Evolutionary conservation across 116 monocot species (phyloP), one percentile per base, ranked within the genome.

Genomic region (Cymodocea nodosa): DNA sequence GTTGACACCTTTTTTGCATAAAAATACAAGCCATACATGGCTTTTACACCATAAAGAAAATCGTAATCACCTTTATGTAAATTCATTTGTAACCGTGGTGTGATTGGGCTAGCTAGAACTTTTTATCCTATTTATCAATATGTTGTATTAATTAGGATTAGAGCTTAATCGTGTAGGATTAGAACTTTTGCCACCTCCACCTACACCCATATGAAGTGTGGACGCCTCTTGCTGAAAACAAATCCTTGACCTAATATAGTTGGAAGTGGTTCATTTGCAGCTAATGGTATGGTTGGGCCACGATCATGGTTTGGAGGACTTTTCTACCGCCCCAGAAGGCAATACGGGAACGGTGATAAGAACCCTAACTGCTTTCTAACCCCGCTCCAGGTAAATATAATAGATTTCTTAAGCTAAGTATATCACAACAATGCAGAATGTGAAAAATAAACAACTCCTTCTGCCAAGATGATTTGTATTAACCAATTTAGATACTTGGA

Each of bases 261-360:
- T 3, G 30, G 30, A 23, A 50, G 22, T 66, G 35, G 34, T 56
- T 68, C 30, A 30, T 30, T 20, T 70, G 53, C 78, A 82, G 75
- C 65, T 76, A 85, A 71, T 85, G 85, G 69, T 76, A 85, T 85
- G 85, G 81, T 85, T 81, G 81, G 81, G 59, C 64, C 76, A 73
- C 69, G 81, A 34, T 70, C 85, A 79, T 85, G 85, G 85, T 64
- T 81, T 81, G 81, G 76, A 73, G 79, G 78, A 60, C 52, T 85
- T 25, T 81, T 85, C 30, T 71, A 52, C 62, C 81, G 85, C 56
- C 44, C 15, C 48, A 23, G 63, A 54, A 74, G 69, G 24, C 62
- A 52, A 24, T 34, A 68, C 1, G 37, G 14, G 4, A 49, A 18
- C 69, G 66, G 70, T 70, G 65, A 71, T 62, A 82, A 65, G 52